phyloP scores from a whole-genome alignment of 495 filamentous ascomycete species.

The Ascodesmis nigricans region DNA sequence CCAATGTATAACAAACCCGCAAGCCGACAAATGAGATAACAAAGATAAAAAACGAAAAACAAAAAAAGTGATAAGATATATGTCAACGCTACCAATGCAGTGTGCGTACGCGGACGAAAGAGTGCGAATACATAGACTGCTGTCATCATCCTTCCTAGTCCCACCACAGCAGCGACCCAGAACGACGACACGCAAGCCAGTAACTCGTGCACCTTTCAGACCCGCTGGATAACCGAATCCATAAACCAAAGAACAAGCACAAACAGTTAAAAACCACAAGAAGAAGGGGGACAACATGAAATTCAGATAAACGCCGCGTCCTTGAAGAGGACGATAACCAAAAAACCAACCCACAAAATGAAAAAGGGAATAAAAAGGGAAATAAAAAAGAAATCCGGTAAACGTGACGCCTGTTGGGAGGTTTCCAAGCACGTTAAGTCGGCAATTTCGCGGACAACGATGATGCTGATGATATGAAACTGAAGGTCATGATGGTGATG shows the following conservation, averaged over 20 bases:
- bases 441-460: not conserved
- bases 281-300: too few species aligned
- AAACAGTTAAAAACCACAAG: too few species aligned
- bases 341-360: not conserved
- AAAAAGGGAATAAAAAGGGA: not conserved
- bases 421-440: too few species aligned
- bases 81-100: not conserved
- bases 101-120: too few species aligned
- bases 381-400: conserved; percentile 5
- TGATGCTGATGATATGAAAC: not conserved
- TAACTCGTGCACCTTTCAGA: conserved; percentile 6
- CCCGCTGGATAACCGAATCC: conserved; percentile 3
- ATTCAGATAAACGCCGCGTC: not conserved
- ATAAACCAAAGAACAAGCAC: conserved; percentile 6
- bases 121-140: too few species aligned
- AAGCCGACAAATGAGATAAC: not conserved
- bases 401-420: too few species aligned
- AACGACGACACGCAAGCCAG: conserved; percentile 4
- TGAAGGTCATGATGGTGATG: too few species aligned
- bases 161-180: too few species aligned
- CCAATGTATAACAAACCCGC: not conserved
- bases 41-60: conserved; percentile 2
- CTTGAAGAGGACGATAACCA: not conserved
- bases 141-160: too few species aligned
- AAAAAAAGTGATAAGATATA: conserved; percentile 6